Conservation (phyloP, 768 basidiomycete species). For the Albatrellus ellisii region DNA sequence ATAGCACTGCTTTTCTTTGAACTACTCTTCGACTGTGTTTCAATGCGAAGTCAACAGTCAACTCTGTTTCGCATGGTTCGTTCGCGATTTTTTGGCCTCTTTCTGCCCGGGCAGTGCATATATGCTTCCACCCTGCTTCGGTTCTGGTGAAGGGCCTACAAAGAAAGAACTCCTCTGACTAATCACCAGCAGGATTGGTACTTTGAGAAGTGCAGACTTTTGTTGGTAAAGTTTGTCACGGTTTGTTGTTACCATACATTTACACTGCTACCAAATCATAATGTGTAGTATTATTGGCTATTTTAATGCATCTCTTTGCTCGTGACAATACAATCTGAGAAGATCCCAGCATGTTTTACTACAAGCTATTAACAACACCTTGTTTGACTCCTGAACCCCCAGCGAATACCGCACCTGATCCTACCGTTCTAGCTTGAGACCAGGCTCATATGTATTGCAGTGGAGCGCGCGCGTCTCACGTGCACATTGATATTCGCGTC, state of each 20-base stretch:
- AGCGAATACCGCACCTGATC: no score
- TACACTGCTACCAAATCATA: no score
- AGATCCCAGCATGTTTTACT: no score
- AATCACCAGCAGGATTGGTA: constrained; percentile 12
- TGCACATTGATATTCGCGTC: neutral
- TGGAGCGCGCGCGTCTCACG: constrained; percentile 13
- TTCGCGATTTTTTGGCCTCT: constrained; percentile 7
- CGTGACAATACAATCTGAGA: no score
- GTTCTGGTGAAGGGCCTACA: constrained; percentile 17
- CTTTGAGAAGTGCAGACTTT: constrained; percentile 13
- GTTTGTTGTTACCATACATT: constrained; percentile 13
- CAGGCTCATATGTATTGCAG: no score
- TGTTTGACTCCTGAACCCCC: no score
- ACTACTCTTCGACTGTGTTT: no score
- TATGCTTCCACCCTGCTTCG: constrained; percentile 13
- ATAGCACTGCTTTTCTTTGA: neutral
- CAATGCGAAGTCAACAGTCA: no score
- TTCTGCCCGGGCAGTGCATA: constrained; percentile 16
- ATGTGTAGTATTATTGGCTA: no score
- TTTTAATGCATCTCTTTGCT: neutral
- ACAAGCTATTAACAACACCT: no score
- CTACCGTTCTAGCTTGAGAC: no score
- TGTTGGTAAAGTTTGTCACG: constrained; percentile 5
- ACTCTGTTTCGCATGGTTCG: neutral
- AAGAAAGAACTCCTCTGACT: constrained; percentile 1